Evolutionary conservation across 2,329 filamentous ascomycete species (phyloP).

Genomic region (Fusarium nygamai): DNA sequence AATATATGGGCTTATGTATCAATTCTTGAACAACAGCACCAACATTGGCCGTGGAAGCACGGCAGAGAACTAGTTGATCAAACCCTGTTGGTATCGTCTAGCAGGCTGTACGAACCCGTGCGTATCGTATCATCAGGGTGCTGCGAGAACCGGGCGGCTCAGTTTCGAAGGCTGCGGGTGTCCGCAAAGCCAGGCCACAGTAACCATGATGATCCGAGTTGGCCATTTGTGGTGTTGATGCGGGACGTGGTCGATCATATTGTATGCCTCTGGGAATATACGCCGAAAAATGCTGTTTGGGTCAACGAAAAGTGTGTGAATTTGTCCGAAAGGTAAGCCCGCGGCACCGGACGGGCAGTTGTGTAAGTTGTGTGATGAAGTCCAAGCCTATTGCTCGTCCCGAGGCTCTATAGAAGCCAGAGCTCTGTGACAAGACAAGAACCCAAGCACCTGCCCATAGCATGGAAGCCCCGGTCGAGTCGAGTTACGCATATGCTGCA

Average conservation of each 20-base stretch:
- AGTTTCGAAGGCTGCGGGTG: slow-evolving; percentile 21
- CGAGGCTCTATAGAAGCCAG: background rate
- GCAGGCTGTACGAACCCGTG: slow-evolving; percentile 5
- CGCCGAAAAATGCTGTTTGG: background rate
- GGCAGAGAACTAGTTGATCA: background rate
- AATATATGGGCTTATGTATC: slow-evolving; percentile 1
- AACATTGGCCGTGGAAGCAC: background rate
- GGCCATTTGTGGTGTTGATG: slow-evolving; percentile 10
- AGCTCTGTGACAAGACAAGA: background rate
- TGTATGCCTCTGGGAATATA: background rate
- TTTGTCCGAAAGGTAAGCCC: background rate
- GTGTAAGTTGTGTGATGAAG: background rate
- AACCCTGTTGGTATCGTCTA: background rate
- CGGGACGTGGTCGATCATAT: background rate
- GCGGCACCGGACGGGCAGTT: background rate
- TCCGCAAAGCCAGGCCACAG: slow-evolving; percentile 11
- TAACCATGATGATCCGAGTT: background rate
- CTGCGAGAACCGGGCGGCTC: slow-evolving; percentile 1
- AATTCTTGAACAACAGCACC: background rate
- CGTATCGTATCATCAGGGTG: slow-evolving; percentile 4
- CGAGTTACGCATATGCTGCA: background rate
- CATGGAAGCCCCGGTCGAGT: background rate
- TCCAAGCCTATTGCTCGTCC: background rate
- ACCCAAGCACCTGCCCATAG: background rate
- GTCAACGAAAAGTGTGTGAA: background rate